phyloP scores from a whole-genome alignment of 1,284 basidiomycete genomes.

The Sporisorium exsertum region DNA sequence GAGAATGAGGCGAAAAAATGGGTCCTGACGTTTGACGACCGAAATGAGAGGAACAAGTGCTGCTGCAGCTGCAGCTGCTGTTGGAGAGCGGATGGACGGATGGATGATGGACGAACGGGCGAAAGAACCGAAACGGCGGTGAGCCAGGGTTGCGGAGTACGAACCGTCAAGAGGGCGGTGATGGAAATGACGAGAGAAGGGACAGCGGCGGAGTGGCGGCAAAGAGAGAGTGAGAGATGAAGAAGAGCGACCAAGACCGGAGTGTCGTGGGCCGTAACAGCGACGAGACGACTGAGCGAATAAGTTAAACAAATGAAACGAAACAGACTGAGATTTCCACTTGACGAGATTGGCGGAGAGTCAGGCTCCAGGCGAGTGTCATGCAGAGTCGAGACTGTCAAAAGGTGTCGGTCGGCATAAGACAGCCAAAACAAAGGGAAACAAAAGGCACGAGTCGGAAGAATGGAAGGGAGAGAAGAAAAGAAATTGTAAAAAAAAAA shows the following conservation, averaged over 20 bases:
- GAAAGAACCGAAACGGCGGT: conserved; percentile 23
- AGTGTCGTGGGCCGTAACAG: background rate
- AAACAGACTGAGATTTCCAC: background rate
- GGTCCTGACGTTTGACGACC: conserved; percentile 2
- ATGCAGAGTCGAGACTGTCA: too few species aligned
- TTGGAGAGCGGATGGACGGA: background rate
- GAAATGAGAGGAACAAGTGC: background rate
- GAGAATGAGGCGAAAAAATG: background rate
- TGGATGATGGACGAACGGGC: conserved; percentile 2
- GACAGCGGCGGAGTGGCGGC: background rate
- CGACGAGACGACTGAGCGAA: background rate
- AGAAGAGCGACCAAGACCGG: background rate
- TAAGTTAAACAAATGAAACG: background rate
- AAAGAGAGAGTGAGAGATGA: too few species aligned
- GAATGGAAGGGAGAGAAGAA: too few species aligned
- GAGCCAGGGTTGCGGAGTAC: conserved; percentile 11
- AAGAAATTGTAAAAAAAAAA: too few species aligned
- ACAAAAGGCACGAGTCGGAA: background rate
- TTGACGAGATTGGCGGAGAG: background rate
- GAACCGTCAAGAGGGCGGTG: conserved; percentile 19
- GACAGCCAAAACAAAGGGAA: background rate
- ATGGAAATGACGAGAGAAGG: conserved; percentile 21
- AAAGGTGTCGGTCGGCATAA: background rate
- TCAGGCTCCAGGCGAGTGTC: background rate
- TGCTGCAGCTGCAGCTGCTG: too few species aligned